Conservation (phyloP, 495 filamentous ascomycete species). For the Penicillium argentinense region DNA sequence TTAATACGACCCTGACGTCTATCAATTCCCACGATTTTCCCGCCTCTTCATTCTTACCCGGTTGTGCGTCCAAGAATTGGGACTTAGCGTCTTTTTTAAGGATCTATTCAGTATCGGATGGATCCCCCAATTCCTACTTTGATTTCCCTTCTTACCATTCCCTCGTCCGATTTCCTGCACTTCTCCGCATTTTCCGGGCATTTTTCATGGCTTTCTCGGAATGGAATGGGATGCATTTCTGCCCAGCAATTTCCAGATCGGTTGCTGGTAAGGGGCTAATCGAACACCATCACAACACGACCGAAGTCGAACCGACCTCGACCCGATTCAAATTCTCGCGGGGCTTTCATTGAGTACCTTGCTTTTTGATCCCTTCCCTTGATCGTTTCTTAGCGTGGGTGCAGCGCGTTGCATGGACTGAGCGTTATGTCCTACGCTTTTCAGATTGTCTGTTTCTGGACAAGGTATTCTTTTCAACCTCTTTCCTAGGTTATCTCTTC, state of each 20-base stretch:
- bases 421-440: constrained; percentile 21
- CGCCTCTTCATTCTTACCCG: neutral
- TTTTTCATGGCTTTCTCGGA: neutral
- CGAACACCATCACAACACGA: neutral
- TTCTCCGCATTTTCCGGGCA: neutral
- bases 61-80: constrained; percentile 2
- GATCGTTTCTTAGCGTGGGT: constrained; percentile 31
- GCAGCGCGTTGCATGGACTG: constrained; percentile 33
- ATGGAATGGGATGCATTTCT: too few species aligned
- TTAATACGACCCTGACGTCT: neutral
- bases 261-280: neutral
- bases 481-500: neutral
- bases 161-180: neutral
- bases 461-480: neutral
- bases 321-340: neutral
- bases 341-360: neutral
- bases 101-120: too few species aligned
- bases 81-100: constrained; percentile 7
- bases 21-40: neutral
- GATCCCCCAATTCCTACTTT: too few species aligned
- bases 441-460: constrained; percentile 10
- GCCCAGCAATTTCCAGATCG: too few species aligned
- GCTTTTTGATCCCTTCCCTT: constrained; percentile 5
- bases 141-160: too few species aligned
- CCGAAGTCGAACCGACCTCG: neutral